Conservation (phyloP, 805 yeast genomes). For the Starmera caribaea region DNA sequence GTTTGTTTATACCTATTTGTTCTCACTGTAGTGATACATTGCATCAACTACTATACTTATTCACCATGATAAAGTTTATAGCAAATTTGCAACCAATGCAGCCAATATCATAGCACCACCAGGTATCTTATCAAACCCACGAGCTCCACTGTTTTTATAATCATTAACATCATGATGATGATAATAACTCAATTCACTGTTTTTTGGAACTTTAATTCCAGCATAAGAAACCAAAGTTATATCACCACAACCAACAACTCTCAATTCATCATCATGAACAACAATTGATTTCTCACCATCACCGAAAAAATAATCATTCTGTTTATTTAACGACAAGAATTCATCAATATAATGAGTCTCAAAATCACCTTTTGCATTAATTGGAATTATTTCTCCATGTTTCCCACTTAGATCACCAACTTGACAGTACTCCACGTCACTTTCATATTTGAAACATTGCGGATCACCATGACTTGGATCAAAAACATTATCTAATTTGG, state of each 20-base stretch:
- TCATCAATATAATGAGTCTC: constrained; percentile 41
- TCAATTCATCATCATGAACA: constrained; percentile 40
- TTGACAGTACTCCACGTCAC: constrained; percentile 45
- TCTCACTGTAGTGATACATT: background rate
- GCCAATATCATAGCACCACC: too few species aligned
- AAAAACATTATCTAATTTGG: constrained; percentile 37
- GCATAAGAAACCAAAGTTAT: constrained; percentile 16
- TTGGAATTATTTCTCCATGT: constrained; percentile 49
- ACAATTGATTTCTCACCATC: constrained; percentile 43
- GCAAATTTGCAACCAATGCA: too few species aligned
- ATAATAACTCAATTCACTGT: too few species aligned
- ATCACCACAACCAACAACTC: constrained; percentile 49
- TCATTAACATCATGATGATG: too few species aligned
- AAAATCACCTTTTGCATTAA: background rate
- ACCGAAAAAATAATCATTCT: constrained; percentile 32
- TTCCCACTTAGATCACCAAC: constrained; percentile 66
- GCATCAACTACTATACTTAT: background rate
- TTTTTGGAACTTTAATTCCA: too few species aligned
- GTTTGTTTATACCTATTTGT: background rate
- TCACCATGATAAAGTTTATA: too few species aligned
- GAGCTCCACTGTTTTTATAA: too few species aligned
- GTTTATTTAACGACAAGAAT: constrained; percentile 44
- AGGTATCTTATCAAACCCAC: too few species aligned
- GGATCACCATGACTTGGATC: constrained; percentile 50
- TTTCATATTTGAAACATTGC: constrained; percentile 23